phyloP scores from a whole-genome alignment of 768 basidiomycete genomes.

The Hypsizygus marmoreus region DNA sequence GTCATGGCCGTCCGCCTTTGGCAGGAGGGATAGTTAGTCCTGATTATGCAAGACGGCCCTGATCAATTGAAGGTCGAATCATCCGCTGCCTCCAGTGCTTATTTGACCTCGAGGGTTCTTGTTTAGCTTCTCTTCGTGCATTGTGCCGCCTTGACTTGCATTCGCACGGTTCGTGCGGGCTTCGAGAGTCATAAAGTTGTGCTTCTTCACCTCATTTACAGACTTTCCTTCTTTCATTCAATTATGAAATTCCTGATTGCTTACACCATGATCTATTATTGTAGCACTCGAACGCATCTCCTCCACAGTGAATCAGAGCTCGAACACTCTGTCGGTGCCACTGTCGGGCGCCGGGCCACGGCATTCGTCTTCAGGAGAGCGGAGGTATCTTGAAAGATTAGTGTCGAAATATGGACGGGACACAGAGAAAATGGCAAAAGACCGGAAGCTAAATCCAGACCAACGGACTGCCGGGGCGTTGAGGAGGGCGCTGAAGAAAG shows the following conservation, averaged over 20 bases:
- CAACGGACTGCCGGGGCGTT: conserved; percentile 87
- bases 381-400: conserved; percentile 63
- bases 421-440: conserved; percentile 74
- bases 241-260: conserved; percentile 20
- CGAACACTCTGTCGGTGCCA: conserved; percentile 37
- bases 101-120: conserved; percentile 1
- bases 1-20: no score
- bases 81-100: no score
- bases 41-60: no score
- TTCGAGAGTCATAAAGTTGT: conserved; percentile 9
- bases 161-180: conserved; percentile 31
- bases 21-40: no score
- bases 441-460: conserved; percentile 76
- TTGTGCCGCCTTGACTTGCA: background rate
- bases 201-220: conserved; percentile 15
- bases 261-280: conserved; percentile 24
- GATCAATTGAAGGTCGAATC: no score
- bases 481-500: conserved; percentile 58
- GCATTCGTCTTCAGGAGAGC: conserved; percentile 70
- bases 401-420: conserved; percentile 73
- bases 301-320: conserved; percentile 30
- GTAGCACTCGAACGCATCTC: conserved; percentile 71
- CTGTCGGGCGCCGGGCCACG: conserved; percentile 50
- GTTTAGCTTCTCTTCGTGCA: conserved; percentile 1
- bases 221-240: conserved; percentile 13